Conservation (phyloP, 2,329 filamentous ascomycete genomes). For the Diaporthe aspalathi region DNA sequence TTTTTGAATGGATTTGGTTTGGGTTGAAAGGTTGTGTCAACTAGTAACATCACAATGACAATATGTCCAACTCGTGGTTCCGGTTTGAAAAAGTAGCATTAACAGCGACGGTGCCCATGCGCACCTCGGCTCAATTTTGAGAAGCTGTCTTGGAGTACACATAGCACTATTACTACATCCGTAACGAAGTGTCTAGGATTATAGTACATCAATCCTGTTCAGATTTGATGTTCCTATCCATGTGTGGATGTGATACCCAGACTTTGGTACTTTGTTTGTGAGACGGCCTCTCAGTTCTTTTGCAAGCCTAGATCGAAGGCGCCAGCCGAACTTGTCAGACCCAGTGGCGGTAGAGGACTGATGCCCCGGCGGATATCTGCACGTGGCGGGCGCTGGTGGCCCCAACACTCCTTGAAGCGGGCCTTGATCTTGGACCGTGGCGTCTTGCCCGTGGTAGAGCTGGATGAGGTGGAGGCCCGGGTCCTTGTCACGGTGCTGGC, state of each 20-base stretch:
- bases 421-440: too few relatives aligned
- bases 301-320: neutral
- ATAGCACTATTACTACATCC: neutral
- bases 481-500: too few relatives aligned
- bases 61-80: conserved; percentile 9
- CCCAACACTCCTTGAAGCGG: too few relatives aligned
- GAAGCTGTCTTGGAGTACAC: conserved; percentile 3
- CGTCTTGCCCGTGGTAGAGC: too few relatives aligned
- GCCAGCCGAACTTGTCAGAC: too few relatives aligned
- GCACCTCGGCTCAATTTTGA: neutral
- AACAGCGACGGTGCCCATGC: neutral
- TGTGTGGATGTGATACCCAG: neutral
- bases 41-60: conserved; percentile 23
- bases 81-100: neutral
- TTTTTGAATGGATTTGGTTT: neutral
- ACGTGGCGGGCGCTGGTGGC: too few relatives aligned
- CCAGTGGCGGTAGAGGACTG: too few relatives aligned
- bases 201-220: neutral
- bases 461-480: too few relatives aligned
- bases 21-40: conserved; percentile 9
- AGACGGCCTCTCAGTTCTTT: neutral
- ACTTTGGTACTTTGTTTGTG: too few relatives aligned
- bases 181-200: neutral
- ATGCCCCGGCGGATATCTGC: too few relatives aligned
- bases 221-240: neutral